These are phyloP conservation scores for Lindgomyces ingoldianus DNA, from an alignment of 495 filamentous ascomycete species.

Conservation along the genomic window DNA sequence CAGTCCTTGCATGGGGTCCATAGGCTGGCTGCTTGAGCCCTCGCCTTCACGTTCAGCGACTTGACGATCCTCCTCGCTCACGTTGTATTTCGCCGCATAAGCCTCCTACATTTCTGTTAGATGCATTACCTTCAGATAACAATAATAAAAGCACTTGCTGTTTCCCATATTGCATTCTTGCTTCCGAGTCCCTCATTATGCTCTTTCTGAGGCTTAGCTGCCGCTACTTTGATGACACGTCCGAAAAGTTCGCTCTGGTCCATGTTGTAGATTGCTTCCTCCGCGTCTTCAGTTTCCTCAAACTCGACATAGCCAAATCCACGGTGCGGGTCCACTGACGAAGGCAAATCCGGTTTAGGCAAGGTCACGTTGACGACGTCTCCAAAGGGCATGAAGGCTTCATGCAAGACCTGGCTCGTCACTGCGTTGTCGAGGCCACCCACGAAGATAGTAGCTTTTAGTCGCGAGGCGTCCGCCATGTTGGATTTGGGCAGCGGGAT, in stretches of 20 bases:
- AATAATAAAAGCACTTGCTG: conserved; percentile 57
- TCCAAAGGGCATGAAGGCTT: conserved; percentile 95
- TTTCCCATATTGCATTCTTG: conserved; percentile 97
- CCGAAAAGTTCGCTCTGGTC: conserved; percentile 96
- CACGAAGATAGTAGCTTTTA: conserved; percentile 88
- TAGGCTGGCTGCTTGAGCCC: conserved; percentile 54
- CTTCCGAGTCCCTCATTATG: conserved; percentile 81
- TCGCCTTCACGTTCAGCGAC: conserved; percentile 61
- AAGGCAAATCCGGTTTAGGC: conserved; percentile 77
- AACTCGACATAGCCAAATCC: conserved; percentile 98
- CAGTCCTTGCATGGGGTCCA: conserved; percentile 94
- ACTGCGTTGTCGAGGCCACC: conserved; percentile 83
- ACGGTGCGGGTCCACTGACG: conserved; percentile 69
- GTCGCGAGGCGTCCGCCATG: conserved; percentile 79
- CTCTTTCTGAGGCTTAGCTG: conserved; percentile 91
- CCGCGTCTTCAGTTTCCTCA: conserved; percentile 79
- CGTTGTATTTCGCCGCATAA: conserved; percentile 87
- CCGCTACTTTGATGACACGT: conserved; percentile 83
- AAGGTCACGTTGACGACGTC: conserved; percentile 87
- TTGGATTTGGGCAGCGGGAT: too few species aligned
- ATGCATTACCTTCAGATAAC: too few species aligned
- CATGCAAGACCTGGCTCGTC: conserved; percentile 70
- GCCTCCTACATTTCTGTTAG: conserved; percentile 68
- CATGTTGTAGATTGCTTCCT: conserved; percentile 99
- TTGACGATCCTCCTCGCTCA: conserved; percentile 78